Evolutionary conservation across 129 eudicot species (phyloP).

Genomic region (Lactuca sativa): DNA sequence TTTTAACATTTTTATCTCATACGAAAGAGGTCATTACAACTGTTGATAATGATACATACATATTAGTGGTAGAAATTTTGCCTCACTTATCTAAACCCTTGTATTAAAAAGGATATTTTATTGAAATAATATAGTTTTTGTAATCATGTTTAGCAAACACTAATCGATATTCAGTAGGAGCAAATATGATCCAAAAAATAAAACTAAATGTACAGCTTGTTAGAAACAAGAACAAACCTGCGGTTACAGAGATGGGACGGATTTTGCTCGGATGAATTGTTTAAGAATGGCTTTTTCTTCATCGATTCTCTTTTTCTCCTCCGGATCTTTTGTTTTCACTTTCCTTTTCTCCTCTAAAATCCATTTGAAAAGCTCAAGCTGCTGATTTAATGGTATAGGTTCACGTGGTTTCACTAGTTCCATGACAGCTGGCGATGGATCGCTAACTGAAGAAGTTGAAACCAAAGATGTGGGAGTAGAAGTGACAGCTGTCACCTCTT

Average conservation of each 20-base stretch:
- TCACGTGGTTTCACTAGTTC: conserved; percentile 36
- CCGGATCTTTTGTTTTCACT: conserved; percentile 60
- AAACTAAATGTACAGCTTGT: conserved; percentile 30
- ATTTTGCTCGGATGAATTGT: conserved; percentile 77
- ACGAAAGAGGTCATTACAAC: background rate
- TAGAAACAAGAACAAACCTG: background rate
- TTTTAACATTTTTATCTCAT: too few species aligned
- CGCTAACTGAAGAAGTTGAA: conserved; percentile 33
- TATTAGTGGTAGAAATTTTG: background rate
- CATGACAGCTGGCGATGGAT: conserved; percentile 27
- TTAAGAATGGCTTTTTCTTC: conserved; percentile 91
- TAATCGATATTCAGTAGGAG: too few species aligned
- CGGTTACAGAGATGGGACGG: conserved; percentile 63
- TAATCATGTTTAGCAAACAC: background rate
- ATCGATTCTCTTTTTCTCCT: conserved; percentile 74
- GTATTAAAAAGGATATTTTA: too few species aligned
- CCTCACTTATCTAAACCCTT: background rate
- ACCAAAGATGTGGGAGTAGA: conserved; percentile 37
- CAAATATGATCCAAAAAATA: background rate
- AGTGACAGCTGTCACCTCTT: conserved; percentile 25
- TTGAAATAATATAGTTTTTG: too few species aligned
- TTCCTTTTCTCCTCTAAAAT: conserved; percentile 90
- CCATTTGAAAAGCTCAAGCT: conserved; percentile 91
- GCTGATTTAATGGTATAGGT: conserved; percentile 74
- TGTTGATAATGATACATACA: too few species aligned